Base-by-base conservation (phyloP, 1,284 basidiomycete species). In the Malassezia pachydermatis region DNA sequence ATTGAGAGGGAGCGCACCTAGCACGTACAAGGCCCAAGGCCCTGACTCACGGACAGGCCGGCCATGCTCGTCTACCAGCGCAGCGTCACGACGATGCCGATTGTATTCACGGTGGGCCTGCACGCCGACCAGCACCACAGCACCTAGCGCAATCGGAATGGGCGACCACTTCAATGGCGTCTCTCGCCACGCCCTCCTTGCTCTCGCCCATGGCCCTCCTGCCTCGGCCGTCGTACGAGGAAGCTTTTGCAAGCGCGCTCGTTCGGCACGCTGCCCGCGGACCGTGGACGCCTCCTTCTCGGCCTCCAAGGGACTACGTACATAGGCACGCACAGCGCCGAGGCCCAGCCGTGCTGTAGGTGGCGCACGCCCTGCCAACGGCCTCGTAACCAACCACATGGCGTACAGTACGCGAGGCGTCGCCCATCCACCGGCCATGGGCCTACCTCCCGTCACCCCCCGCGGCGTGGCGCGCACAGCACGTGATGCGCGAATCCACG, bases 121-220 rank as follows among this genome's bases (percentile, higher is more conserved):
- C 1, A 67, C 60, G 16, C 62, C 65, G 8, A 71, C 59, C 0
- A 71, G 55, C 19, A 69, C 68, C 4, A 56, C 45, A 5, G 63
- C 67, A 4, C 68, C 68, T 27, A 94, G 82, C 13, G 87, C 86
- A 52, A 95, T 76, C 13, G 92, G 92, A 36, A 98, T 80, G 8
- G 92, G 90, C 62, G 89, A 90, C 92, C 92, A 98, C 73, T 82
- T 86, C 43, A 85, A 88, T 1, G 86, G 88, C 0, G 90, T 94
- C 59, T 82, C 78, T 3, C 78, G 81, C 88, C 89, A 94, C 20
- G 87, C 80, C 71, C 33, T 75, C 73, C 9, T 82, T 72, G 28
- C 78, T 74, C 55, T 73, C 78, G 76, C n/a, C 35, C 43, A 44
- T 25, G 16, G 35, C 13, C 70, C n/a, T n/a, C n/a, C n/a, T n/a